Conservation (phyloP, 192 early-diverging fungal genomes). For the Lunasporangiospora selenospora region DNA sequence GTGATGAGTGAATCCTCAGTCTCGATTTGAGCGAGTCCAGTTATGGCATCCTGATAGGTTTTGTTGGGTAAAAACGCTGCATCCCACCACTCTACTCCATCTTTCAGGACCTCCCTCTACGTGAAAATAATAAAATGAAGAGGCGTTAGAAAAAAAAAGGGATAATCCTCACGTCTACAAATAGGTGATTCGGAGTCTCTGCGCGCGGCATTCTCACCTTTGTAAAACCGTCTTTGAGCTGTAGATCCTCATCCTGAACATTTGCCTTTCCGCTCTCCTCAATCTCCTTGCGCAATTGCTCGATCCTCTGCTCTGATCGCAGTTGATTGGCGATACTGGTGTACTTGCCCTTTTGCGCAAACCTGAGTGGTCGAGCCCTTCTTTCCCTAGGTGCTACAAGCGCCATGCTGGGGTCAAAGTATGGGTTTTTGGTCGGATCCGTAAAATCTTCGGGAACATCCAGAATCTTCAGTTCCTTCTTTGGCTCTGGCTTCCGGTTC, state of each 20-base stretch:
- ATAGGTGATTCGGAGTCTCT: not conserved
- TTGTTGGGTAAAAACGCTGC: conserved; percentile 75
- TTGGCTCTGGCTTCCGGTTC: conserved; percentile 47
- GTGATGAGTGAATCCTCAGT: conserved; percentile 69
- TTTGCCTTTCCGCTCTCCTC: conserved; percentile 19
- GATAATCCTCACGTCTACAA: not conserved
- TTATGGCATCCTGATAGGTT: conserved; percentile 68
- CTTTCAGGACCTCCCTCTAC: conserved; percentile 76
- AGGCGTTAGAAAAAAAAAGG: not conserved
- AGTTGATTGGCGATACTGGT: conserved; percentile 83
- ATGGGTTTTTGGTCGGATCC: conserved; percentile 87
- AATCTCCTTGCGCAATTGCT: conserved; percentile 53
- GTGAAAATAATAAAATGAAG: not conserved
- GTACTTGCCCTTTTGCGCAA: conserved; percentile 84
- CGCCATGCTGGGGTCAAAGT: conserved; percentile 78
- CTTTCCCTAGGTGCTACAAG: conserved; percentile 47
- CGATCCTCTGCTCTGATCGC: conserved; percentile 68
- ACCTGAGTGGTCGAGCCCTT: conserved; percentile 68
- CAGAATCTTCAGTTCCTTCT: conserved; percentile 57
- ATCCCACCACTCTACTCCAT: conserved; percentile 97
- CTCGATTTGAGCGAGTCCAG: conserved; percentile 39
- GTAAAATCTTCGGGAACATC: conserved; percentile 55
- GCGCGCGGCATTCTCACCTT: conserved; percentile 5
- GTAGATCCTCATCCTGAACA: conserved; percentile 25
- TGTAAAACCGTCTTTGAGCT: conserved; percentile 24